Conservation (phyloP, 441 rosid species). For the Euphorbia celastroides region DNA sequence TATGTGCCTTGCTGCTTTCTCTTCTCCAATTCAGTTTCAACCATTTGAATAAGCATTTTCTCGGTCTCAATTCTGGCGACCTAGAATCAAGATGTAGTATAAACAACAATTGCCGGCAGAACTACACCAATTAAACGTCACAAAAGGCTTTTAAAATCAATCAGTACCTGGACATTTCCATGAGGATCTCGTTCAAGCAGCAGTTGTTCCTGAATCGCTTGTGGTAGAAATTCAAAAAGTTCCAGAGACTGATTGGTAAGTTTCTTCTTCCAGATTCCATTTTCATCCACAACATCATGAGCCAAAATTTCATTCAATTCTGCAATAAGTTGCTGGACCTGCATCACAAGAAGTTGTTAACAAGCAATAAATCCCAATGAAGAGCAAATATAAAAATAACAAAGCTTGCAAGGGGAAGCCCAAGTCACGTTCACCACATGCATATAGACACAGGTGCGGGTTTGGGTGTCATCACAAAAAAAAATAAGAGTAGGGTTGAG, state of each 20-base stretch:
- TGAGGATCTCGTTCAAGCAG: slow-evolving; percentile 99
- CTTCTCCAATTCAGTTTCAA: slow-evolving; percentile 90
- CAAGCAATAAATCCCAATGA: slow-evolving; percentile 1
- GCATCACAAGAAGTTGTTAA: slow-evolving; percentile 14
- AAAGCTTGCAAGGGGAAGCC: not conserved
- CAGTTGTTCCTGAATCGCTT: slow-evolving; percentile 89
- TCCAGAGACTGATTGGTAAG: slow-evolving; percentile 63
- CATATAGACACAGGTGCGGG: not conserved
- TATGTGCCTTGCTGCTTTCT: slow-evolving; percentile 77
- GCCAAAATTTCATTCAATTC: slow-evolving; percentile 94
- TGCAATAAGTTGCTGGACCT: slow-evolving; percentile 91
- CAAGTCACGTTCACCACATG: not conserved
- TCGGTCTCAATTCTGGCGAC: slow-evolving; percentile 98
- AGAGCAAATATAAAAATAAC: not conserved
- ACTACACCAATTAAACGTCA: slow-evolving; percentile 3
- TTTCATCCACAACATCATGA: slow-evolving; percentile 71
- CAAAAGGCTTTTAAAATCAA: slow-evolving; percentile 11
- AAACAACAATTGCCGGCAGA: slow-evolving; percentile 2
- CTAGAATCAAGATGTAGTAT: slow-evolving; percentile 25
- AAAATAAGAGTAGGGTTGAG: not conserved
- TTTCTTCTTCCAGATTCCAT: slow-evolving; percentile 83
- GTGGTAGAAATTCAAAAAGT: slow-evolving; percentile 84
- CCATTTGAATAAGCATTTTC: slow-evolving; percentile 99
- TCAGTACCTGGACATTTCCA: slow-evolving; percentile 94
- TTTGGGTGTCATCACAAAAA: not conserved